Base-by-base conservation (phyloP, 768 basidiomycete genomes). In the Termitomyces eurrhizus region DNA sequence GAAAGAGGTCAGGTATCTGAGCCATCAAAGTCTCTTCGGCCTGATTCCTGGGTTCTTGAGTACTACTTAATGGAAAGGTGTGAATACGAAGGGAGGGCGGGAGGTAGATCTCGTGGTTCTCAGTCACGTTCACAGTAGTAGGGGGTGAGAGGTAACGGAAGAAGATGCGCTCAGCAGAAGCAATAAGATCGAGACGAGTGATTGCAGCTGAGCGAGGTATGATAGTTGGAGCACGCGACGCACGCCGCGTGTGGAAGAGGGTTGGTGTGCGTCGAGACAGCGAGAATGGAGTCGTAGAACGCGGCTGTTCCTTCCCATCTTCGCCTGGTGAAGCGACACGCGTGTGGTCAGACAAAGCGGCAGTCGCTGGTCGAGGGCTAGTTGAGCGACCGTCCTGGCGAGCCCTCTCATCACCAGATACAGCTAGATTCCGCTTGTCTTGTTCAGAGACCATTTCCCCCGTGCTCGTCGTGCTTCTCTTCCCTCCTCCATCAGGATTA, bases 61-160 rank as follows among this genome's bases (percentile, higher is more conserved):
- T 75, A 67, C 87, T 87, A 67, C 80, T 91, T 57, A 94, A 80
- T 2, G 95, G 94, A 80, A 99, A 98, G 29, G 83, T 81, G 73
- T 95, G 87, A 68, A 98, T 88, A 53, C 97, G 92, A 48, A 99
- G 83, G 26, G 92, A 83, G 1, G 95, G 92, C 0, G 97, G 97
- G 21, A 99, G 88, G 72, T 98, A 98, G 53, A 99, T 95, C 78
- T 98, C 96, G 73, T 98, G 96, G 74, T 94, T 95, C 70, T 95
- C 92, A 13, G 86, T 84, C 16, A 89, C 86, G 63, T 90, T 86
- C 7, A 89, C 83, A 18, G 86, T 82, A n/a, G 81, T 84, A 37
- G 85, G 86, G 6, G 89, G 91, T 6, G 90, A 89, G 61, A 99
- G 88, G 76, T 98, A 98, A 56, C 95, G 89, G 70, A 89, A 89